Evolutionary conservation across 495 filamentous ascomycete species (phyloP), one percentile per base, ranked within the genome.

Genomic region (Penicillium taxi): DNA sequence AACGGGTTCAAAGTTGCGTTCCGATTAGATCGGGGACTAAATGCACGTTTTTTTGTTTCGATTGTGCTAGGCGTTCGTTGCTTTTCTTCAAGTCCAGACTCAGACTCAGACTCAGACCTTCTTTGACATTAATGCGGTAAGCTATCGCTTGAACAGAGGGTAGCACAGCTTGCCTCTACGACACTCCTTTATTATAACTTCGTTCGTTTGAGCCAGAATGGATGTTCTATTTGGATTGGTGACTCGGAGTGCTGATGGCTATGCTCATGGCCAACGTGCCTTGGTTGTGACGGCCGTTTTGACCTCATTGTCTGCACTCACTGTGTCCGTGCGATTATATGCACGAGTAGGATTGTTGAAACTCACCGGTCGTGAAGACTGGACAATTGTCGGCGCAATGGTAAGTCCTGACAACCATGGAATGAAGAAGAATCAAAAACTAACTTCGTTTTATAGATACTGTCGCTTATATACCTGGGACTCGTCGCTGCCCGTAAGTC

Each of bases 251-350:
- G 41, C 9, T 13, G 40, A 53, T 33, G 55, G 45, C 1, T 39
- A 40, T 22, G 29, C 43, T 9, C 59, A 48, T 21, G 62, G 62
- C 27, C 42, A 45, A 14, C 52, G 42, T 37, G 62, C 62, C 9
- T 31, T 66, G 44, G 62, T 66, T 13, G 59, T 61, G 22, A 61
- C 61, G 20, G 52, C 49, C 4, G 52, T 59, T 23, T 40, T 66
- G 18, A 66, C 61, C 4, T 26, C 30, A 1, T 14, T 63, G 13
- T 50, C 59, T 1, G 29, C 47, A 13, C 3, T 60, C 1, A 43
- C 56, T 21, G 59, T 66, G 7, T 47, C 35, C 2, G 52, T 66
- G 55, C 57, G 62, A 1, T 39, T 63, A 8, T 61, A 51, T 23
- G 56, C 62, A n/a, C 42, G 61, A 19, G 18, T 56, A 18, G 48